Conservation (phyloP, 192 early-diverging fungal species). For the Powellomyces hirtus region DNA sequence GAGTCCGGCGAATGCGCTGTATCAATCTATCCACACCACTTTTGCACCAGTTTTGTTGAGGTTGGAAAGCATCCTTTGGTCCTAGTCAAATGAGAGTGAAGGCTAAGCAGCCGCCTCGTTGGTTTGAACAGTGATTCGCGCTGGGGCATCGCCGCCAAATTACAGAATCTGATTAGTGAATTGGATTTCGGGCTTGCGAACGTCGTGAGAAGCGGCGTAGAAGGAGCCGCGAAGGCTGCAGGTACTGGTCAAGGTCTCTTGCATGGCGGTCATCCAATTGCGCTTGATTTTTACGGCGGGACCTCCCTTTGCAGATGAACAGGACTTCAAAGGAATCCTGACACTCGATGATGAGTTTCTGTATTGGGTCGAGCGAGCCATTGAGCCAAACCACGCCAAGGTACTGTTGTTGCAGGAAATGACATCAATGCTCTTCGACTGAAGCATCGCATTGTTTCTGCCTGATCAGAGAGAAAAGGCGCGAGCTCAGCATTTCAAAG, state of each 20-base stretch:
- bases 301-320: conserved; percentile 14
- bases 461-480: neutral
- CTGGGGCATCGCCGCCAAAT: conserved; percentile 17
- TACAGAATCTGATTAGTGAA: conserved; percentile 36
- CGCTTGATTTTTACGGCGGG: too few species aligned
- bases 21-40: conserved; percentile 33
- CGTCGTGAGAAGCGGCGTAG: neutral
- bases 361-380: conserved; percentile 26
- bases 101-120: neutral
- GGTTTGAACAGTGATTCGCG: conserved; percentile 26
- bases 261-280: too few species aligned
- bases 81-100: conserved; percentile 12
- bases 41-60: conserved; percentile 40
- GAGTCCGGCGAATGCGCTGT: conserved; percentile 28
- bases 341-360: conserved; percentile 33
- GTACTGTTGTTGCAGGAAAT: too few species aligned
- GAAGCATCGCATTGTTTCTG: neutral
- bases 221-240: neutral
- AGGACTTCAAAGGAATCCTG: conserved; percentile 10
- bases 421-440: neutral
- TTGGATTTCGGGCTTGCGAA: conserved; percentile 32
- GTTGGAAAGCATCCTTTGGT: too few species aligned
- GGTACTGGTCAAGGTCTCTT: too few species aligned
- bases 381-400: neutral
- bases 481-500: conserved; percentile 21